Percentiles rank a stretch among this genome's conserved stretches.
phyloP scores from a whole-genome alignment of 2,329 filamentous ascomycete species.

The Biscogniauxia sp. region DNA sequence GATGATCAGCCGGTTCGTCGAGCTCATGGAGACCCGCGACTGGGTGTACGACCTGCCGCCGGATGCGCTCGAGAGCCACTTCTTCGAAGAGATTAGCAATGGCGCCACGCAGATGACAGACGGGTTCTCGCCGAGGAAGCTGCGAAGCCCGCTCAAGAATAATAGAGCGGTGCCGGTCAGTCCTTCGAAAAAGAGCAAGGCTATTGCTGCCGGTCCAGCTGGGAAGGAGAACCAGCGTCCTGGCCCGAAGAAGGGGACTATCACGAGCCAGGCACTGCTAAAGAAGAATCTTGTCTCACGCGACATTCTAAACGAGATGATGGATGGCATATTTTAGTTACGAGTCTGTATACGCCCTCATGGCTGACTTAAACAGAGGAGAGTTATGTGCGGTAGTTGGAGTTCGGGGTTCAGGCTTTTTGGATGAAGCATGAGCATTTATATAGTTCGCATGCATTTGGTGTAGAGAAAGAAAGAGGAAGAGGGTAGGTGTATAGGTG shows the following conservation, averaged over 20 bases:
- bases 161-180: neutral
- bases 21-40: constrained; percentile 70
- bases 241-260: constrained; percentile 53
- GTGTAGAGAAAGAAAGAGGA: neutral
- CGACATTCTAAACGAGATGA: constrained; percentile 75
- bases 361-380: no score
- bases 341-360: neutral
- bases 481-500: neutral
- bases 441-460: neutral
- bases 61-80: constrained; percentile 64
- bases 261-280: constrained; percentile 61
- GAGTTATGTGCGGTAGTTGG: neutral
- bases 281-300: constrained; percentile 67
- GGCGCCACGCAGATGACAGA: constrained; percentile 47
- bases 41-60: constrained; percentile 76
- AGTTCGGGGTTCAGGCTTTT: neutral
- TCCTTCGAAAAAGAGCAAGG: constrained; percentile 28
- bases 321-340: constrained; percentile 28
- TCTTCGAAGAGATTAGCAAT: constrained; percentile 53
- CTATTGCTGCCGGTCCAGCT: constrained; percentile 1
- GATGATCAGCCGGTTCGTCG: constrained; percentile 73
- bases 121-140: constrained; percentile 18
- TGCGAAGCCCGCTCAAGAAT: constrained; percentile 19
- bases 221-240: constrained; percentile 47
- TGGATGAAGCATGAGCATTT: neutral